Evolutionary conservation across 305 asterid genomes (phyloP).

Genomic region (Fraxinus platypoda): DNA sequence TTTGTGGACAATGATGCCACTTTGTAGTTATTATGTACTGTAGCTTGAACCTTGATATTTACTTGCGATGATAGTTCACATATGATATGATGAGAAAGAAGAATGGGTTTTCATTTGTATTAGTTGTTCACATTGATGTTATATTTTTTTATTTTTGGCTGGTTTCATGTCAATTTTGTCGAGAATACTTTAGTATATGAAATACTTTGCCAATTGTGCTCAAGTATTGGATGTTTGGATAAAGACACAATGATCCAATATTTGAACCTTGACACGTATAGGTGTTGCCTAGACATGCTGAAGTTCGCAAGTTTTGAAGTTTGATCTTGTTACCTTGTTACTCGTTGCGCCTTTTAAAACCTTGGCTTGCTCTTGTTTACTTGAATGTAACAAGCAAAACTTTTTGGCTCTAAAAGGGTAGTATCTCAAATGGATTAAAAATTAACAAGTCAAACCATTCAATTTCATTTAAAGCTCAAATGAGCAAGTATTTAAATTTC

Average conservation of each 20-base stretch:
- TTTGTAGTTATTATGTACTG: not conserved
- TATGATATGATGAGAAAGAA: not conserved
- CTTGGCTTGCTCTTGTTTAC: not conserved
- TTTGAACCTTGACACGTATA: not conserved
- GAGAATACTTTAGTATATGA: not conserved
- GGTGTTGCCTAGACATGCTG: not conserved
- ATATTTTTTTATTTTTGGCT: not conserved
- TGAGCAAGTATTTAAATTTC: not conserved
- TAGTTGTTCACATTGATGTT: not conserved
- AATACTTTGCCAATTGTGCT: not conserved
- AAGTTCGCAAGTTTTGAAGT: not conserved
- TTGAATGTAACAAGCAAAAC: not conserved
- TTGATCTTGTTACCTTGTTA: not conserved
- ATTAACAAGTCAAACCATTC: not conserved
- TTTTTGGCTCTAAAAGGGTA: not conserved
- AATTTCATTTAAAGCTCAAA: not conserved
- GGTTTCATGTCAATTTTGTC: not conserved
- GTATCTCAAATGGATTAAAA: not conserved
- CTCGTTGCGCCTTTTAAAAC: not conserved
- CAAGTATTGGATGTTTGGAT: not conserved
- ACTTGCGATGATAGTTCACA: not conserved
- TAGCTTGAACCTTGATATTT: not conserved
- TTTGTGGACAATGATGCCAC: not conserved
- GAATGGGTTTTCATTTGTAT: not conserved
- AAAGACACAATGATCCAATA: not conserved